These are phyloP conservation scores for Saxispiralis lemnorum DNA, from an alignment of 495 filamentous ascomycete species.

Conservation along the genomic window DNA sequence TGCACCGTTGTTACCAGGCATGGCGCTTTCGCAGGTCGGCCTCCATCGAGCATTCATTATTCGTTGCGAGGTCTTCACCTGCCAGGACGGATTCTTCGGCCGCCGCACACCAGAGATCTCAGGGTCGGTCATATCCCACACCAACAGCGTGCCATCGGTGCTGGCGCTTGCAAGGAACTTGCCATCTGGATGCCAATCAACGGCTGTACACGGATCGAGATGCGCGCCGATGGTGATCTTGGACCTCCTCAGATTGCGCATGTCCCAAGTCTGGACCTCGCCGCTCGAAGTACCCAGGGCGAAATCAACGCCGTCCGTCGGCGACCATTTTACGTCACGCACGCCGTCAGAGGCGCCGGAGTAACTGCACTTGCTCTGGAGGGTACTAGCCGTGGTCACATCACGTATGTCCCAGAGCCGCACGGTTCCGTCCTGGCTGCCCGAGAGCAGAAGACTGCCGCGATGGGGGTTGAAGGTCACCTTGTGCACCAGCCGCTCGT, in stretches of 20 bases:
- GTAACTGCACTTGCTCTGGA: constrained; percentile 38
- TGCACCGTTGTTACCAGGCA: constrained; percentile 35
- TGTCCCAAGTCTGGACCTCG: constrained; percentile 55
- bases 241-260: constrained; percentile 38
- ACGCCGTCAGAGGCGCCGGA: constrained; percentile 58
- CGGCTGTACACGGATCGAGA: constrained; percentile 54
- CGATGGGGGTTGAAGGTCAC: constrained; percentile 77
- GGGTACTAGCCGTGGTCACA: constrained; percentile 33
- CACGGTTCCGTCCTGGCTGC: constrained; percentile 80
- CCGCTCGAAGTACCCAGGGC: constrained; percentile 82
- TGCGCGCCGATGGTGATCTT: constrained; percentile 70
- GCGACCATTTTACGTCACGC: constrained; percentile 77
- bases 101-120: constrained; percentile 52
- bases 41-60: constrained; percentile 73
- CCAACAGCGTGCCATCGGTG: constrained; percentile 62
- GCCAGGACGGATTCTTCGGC: constrained; percentile 48
- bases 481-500: constrained; percentile 78
- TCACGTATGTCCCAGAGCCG: constrained; percentile 60
- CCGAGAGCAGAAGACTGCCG: constrained; percentile 62
- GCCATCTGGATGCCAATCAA: constrained; percentile 94
- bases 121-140: constrained; percentile 50
- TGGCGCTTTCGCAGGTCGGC: constrained; percentile 56
- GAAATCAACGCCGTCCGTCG: constrained; percentile 67
- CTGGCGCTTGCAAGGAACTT: constrained; percentile 75
- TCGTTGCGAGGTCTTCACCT: constrained; percentile 44